Evolutionary conservation across 2,329 filamentous ascomycete genomes (phyloP).

Genomic region (Venturia oleaginea): DNA sequence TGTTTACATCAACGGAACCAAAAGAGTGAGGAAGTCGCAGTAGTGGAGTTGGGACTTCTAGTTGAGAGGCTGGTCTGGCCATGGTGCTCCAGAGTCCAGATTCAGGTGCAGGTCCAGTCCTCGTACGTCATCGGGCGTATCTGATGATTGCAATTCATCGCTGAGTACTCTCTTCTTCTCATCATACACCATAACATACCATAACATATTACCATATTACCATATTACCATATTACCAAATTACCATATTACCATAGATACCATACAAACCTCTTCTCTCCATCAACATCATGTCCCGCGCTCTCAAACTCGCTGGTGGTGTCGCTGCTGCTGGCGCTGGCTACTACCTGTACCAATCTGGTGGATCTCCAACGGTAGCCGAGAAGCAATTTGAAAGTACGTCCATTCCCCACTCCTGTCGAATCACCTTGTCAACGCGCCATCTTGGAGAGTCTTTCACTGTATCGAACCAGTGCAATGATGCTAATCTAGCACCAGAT

Average conservation of each 20-base stretch:
- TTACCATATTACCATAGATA: neutral
- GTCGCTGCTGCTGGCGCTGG: slow-evolving; percentile 59
- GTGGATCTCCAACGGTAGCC: slow-evolving; percentile 72
- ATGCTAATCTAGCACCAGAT: slow-evolving; percentile 41
- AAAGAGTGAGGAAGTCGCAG: neutral
- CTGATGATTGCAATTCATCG: too few species aligned
- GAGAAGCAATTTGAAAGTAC: slow-evolving; percentile 78
- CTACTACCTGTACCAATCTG: slow-evolving; percentile 87
- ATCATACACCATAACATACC: too few species aligned
- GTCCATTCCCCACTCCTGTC: slow-evolving; percentile 25
- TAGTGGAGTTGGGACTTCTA: too few species aligned
- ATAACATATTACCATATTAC: too few species aligned
- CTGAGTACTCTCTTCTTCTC: too few species aligned
- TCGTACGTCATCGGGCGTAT: neutral
- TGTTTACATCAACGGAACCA: neutral
- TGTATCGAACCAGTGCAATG: too few species aligned
- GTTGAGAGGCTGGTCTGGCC: too few species aligned
- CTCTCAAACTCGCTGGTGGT: slow-evolving; percentile 45
- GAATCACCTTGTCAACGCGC: too few species aligned
- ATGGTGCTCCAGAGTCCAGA: neutral
- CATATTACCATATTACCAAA: too few species aligned
- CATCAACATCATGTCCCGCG: slow-evolving; percentile 21
- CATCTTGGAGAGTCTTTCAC: too few species aligned
- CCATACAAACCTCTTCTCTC: neutral
- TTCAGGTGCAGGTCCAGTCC: too few species aligned